Evolutionary conservation across 306 rosid species (phyloP), one percentile per base, ranked within the genome.

Genomic region (Canavalia gladiata): DNA sequence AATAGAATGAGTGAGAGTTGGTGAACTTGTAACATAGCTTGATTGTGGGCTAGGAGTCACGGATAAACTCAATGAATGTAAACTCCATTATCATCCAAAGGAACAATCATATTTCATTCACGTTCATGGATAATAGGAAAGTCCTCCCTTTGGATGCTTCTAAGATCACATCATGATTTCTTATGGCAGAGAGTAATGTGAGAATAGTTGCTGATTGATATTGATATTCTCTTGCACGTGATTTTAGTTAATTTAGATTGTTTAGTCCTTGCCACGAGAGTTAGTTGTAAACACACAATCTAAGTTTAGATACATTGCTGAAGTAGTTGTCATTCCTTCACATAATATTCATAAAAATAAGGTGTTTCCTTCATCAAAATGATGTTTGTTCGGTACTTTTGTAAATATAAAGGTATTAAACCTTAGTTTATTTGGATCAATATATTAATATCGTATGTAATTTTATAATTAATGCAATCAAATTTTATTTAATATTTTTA

Each of bases 31-130:
- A 10, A 92, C 91, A 78, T 91, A 77, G 87, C 91, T 92, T 28
- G 97, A 87, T 39, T 89, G 95, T 49, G 91, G 87, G 76, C 88
- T 84, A 65, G 97, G 88, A 64, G 88, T 92, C 94, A 84, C 88
- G 29, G 92, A 88, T 85, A 92, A 82, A 74, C 88, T 88, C 87
- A 88, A 72, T 49, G 91, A 84, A 55, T 89, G 90, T 50, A 90
- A 84, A 83, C 88, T 41, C 89, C 90, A 76, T 88, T 88, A 12
- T 82, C 87, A 74, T 83, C 68, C 83, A 81, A 43, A 84, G 54
- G 81, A 47, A 78, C 88, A 47, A 79, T 69, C 84, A 81, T 79
- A 59, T 80, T 86, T 50, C 86, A 74, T 69, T 89, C 85, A 60
- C 59, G 57, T 6, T 45, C 77, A 49, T 78, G 77, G 68, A 47